Evolutionary conservation across 805 yeast genomes (phyloP).

Genomic region (Brettanomyces bruxellensis): DNA sequence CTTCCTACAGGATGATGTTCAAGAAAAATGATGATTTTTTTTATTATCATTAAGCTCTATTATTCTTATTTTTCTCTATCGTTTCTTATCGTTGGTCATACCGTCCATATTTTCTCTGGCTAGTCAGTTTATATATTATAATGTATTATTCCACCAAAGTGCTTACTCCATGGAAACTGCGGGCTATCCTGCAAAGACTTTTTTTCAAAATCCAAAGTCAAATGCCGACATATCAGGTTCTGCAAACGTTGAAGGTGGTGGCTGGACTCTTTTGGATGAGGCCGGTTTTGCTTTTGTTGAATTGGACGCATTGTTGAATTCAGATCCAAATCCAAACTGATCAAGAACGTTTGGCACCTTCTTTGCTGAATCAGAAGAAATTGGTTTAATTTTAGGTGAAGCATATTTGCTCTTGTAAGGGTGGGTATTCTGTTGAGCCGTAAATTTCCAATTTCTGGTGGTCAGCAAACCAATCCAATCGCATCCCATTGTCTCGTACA

Average conservation of each 20-base stretch:
- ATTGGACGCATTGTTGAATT: background rate
- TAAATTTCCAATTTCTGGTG: slow-evolving; percentile 61
- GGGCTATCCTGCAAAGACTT: background rate
- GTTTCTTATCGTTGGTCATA: background rate
- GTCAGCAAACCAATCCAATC: slow-evolving; percentile 63
- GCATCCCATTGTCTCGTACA: slow-evolving; percentile 87
- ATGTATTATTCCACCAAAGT: background rate
- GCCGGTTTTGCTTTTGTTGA: background rate
- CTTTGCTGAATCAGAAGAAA: too few relatives aligned
- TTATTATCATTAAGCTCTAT: background rate
- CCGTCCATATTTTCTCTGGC: background rate
- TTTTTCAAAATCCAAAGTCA: slow-evolving; percentile 33
- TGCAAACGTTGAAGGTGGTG: slow-evolving; percentile 15
- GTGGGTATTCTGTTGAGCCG: background rate
- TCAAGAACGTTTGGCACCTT: too few relatives aligned
- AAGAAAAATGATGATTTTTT: too few relatives aligned
- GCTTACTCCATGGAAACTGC: too few relatives aligned
- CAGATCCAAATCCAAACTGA: background rate
- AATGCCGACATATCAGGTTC: slow-evolving; percentile 77
- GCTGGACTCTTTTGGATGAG: background rate
- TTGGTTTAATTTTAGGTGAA: too few relatives aligned
- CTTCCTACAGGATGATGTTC: too few relatives aligned
- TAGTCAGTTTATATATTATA: background rate
- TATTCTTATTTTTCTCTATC: background rate
- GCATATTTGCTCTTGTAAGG: too few relatives aligned